phyloP scores from a whole-genome alignment of 768 basidiomycete species.

The Boletus rubroflammeus region DNA sequence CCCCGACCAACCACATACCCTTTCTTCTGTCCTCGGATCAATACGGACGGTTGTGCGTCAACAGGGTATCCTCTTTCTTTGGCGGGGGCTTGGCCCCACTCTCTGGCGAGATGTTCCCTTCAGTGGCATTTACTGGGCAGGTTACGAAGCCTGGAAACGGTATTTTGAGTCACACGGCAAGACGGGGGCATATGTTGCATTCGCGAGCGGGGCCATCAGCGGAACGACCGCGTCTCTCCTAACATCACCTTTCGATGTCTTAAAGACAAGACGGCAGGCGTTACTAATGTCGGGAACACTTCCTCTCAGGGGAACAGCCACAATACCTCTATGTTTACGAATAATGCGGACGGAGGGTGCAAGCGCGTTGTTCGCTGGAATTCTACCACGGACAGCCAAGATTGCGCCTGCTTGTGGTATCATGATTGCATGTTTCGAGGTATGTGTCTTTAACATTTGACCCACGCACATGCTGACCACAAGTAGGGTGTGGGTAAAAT shows the following conservation, averaged over 20 bases:
- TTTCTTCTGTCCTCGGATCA: conserved; percentile 67
- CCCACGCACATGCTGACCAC: conserved; percentile 13
- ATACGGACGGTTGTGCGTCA: conserved; percentile 55
- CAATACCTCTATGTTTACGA: conserved; percentile 60
- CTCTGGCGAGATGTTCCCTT: conserved; percentile 98
- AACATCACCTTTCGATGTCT: conserved; percentile 94
- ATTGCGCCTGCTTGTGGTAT: conserved; percentile 98
- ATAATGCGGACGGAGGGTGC: conserved; percentile 79
- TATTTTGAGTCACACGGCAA: conserved; percentile 50
- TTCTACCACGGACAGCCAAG: conserved; percentile 86
- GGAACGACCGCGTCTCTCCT: conserved; percentile 83
- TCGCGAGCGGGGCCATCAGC: conserved; percentile 85
- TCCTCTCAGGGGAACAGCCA: conserved; percentile 40
- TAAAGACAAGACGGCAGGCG: conserved; percentile 92
- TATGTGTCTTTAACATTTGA: conserved; percentile 26
- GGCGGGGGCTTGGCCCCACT: conserved; percentile 89
- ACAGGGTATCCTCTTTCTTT: conserved; percentile 70
- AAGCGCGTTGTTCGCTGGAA: conserved; percentile 76
- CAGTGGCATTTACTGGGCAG: conserved; percentile 95
- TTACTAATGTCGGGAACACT: conserved; percentile 60
- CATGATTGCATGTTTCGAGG: conserved; percentile 97
- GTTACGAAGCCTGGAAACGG: conserved; percentile 82
- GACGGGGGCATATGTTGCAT: conserved; percentile 67
- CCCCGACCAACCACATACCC: conserved; percentile 67
- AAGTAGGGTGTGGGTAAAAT: conserved; percentile 57